Conservation (phyloP, 305 asterid genomes). For the Solanum aculeatissimum region DNA sequence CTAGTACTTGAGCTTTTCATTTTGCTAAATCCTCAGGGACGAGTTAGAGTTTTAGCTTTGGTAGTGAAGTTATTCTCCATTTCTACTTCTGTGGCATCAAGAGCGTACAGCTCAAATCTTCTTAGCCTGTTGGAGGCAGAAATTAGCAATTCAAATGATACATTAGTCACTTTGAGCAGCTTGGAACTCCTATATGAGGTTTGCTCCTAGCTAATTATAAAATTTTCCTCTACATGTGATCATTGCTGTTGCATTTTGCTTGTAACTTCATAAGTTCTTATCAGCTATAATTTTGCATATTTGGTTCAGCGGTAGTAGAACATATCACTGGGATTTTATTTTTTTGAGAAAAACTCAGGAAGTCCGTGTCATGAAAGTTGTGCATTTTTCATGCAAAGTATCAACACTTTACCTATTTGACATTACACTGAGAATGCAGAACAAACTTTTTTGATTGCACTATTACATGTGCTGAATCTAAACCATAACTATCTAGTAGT, state of each 20-base stretch:
- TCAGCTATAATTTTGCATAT: not conserved
- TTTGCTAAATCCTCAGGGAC: slow-evolving; percentile 38
- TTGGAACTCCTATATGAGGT: slow-evolving; percentile 92
- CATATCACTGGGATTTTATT: not conserved
- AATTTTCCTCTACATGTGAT: not conserved
- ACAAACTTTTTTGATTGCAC: not conserved
- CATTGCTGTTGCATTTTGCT: not conserved
- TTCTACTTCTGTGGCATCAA: slow-evolving; percentile 64
- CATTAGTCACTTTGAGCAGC: slow-evolving; percentile 62
- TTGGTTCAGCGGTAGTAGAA: not conserved
- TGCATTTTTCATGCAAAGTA: not conserved
- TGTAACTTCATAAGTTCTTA: not conserved
- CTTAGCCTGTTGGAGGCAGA: slow-evolving; percentile 70
- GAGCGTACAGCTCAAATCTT: slow-evolving; percentile 57
- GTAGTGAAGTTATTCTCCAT: slow-evolving; percentile 83
- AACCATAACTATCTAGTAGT: not conserved
- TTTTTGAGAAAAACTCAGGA: not conserved
- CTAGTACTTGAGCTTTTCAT: not conserved
- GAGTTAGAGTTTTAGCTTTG: slow-evolving; percentile 77
- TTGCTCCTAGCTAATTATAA: slow-evolving; percentile 3
- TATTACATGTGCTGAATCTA: not conserved
- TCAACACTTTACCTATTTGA: not conserved
- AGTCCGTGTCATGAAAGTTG: not conserved
- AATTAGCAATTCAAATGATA: slow-evolving; percentile 48
- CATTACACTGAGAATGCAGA: not conserved